Evolutionary conservation across 306 rosid species (phyloP).

Genomic region (Quillaja saponaria): DNA sequence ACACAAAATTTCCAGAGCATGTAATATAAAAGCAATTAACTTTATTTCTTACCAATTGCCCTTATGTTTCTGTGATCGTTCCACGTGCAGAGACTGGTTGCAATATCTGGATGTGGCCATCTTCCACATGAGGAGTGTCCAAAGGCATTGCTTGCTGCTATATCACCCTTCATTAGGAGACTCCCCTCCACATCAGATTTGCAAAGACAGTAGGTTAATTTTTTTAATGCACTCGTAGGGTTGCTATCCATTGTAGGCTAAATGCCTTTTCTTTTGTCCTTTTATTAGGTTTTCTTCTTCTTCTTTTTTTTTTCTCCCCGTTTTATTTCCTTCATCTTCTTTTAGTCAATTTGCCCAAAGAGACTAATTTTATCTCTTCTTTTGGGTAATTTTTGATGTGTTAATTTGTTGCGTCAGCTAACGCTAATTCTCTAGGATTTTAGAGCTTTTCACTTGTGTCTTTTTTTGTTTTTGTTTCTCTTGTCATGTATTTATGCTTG

Average conservation of each 20-base stretch:
- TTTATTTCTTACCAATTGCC: slow-evolving; percentile 9
- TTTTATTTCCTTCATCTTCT: neutral
- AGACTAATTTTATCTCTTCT: slow-evolving; percentile 47
- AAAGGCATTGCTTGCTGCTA: slow-evolving; percentile 81
- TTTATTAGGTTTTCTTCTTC: neutral
- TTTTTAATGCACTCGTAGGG: slow-evolving; percentile 35
- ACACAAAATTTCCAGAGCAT: slow-evolving; percentile 1
- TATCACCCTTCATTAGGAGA: slow-evolving; percentile 74
- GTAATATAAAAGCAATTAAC: neutral
- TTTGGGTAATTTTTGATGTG: slow-evolving; percentile 51
- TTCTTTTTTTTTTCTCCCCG: too few relatives aligned
- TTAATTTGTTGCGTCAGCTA: slow-evolving; percentile 37
- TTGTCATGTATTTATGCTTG: slow-evolving; percentile 25
- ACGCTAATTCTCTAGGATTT: slow-evolving; percentile 31
- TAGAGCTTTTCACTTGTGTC: slow-evolving; percentile 46
- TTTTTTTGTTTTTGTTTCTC: slow-evolving; percentile 3
- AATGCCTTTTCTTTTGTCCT: neutral
- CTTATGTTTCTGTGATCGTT: slow-evolving; percentile 24
- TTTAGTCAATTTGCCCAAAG: slow-evolving; percentile 40
- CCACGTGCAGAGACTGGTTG: slow-evolving; percentile 74
- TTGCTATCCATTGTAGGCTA: slow-evolving; percentile 31
- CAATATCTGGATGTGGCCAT: slow-evolving; percentile 90
- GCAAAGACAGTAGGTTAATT: slow-evolving; percentile 46
- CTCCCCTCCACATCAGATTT: slow-evolving; percentile 47
- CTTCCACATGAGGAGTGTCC: slow-evolving; percentile 98